These are phyloP conservation scores for Trichoderma arundinaceum DNA, from an alignment of 2,329 filamentous ascomycete species.

Conservation along the genomic window DNA sequence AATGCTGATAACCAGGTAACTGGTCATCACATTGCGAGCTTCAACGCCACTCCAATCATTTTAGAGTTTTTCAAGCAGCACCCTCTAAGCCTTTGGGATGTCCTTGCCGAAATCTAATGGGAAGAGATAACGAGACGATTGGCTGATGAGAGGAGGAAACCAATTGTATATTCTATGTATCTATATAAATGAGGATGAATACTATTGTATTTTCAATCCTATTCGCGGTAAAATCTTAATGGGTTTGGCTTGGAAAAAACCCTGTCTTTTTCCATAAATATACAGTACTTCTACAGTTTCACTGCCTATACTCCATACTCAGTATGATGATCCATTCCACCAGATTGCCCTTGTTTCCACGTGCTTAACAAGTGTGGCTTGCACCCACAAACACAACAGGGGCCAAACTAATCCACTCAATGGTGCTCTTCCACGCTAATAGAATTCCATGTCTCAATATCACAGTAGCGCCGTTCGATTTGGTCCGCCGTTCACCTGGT, in stretches of 20 bases:
- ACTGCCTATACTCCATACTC: neutral
- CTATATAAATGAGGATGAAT: neutral
- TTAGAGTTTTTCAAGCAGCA: constrained; percentile 6
- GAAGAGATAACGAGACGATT: neutral
- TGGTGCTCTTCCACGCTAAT: neutral
- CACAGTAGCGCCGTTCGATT: neutral
- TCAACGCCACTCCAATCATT: constrained; percentile 14
- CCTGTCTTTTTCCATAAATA: too few species aligned
- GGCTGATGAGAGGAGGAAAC: neutral
- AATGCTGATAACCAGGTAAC: neutral
- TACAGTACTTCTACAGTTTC: neutral
- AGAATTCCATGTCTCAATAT: neutral
- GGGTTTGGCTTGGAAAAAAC: too few species aligned
- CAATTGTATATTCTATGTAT: neutral
- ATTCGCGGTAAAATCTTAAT: too few species aligned
- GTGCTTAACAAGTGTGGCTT: neutral
- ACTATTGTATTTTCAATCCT: neutral
- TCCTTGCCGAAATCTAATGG: neutral
- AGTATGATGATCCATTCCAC: neutral
- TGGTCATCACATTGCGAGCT: constrained; percentile 16
- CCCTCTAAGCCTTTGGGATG: neutral
- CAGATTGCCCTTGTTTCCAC: neutral
- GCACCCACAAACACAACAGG: too few species aligned
- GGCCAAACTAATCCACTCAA: neutral
- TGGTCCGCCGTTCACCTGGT: neutral